These are phyloP conservation scores for Podaxis mareebaensis DNA, from an alignment of 768 basidiomycete species.

Conservation along the genomic window DNA sequence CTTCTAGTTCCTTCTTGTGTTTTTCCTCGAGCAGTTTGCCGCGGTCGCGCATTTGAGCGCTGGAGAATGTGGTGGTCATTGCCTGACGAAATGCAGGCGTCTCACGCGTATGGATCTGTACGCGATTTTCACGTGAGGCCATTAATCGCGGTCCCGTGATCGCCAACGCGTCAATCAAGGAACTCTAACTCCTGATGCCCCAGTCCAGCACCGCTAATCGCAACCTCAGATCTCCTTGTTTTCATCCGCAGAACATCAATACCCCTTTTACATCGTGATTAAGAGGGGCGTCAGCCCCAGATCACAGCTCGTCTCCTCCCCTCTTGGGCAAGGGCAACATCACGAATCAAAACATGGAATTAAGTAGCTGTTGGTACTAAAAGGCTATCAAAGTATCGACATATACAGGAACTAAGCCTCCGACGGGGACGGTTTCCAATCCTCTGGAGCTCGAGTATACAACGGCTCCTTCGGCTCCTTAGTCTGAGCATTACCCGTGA, in stretches of 20 bases:
- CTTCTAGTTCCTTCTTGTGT: slow-evolving; percentile 28
- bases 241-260: too few species aligned
- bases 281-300: too few species aligned
- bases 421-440: slow-evolving; percentile 3
- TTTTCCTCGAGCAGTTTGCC: slow-evolving; percentile 34
- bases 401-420: neutral
- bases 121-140: neutral
- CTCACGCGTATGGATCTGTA: neutral
- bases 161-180: neutral
- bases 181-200: neutral
- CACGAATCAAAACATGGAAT: neutral
- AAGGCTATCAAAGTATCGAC: neutral
- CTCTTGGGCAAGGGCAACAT: neutral
- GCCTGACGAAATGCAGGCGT: neutral
- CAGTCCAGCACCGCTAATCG: neutral
- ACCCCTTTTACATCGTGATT: too few species aligned
- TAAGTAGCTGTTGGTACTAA: neutral
- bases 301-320: neutral
- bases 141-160: slow-evolving; percentile 4
- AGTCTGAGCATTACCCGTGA: slow-evolving; percentile 32
- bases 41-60: slow-evolving; percentile 30
- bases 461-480: slow-evolving; percentile 21
- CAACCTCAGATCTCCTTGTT: neutral
- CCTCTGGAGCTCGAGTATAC: slow-evolving; percentile 31
- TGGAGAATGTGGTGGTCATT: slow-evolving; percentile 25